Conservation (phyloP, 1,284 basidiomycete species). For the Rhodotorula sp. region DNA sequence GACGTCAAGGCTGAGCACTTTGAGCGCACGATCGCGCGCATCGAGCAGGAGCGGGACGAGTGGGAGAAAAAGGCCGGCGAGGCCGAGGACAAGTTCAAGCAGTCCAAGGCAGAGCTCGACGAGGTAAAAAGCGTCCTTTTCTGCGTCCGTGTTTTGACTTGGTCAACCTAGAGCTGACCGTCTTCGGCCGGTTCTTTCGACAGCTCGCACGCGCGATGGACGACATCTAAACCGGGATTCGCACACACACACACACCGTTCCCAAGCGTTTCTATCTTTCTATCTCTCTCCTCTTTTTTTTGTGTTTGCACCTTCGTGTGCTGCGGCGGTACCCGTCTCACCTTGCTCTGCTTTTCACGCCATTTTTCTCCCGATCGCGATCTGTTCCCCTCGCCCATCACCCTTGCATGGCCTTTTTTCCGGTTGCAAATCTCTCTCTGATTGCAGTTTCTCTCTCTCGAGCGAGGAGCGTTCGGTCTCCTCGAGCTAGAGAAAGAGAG, state of each 20-base stretch:
- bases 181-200: no score
- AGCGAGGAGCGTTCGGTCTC: background rate
- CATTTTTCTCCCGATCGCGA: background rate
- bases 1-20: conserved; percentile 99
- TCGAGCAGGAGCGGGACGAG: conserved; percentile 86
- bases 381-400: background rate
- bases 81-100: conserved; percentile 67
- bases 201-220: conserved; percentile 38
- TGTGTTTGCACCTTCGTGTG: background rate
- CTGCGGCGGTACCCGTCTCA: background rate
- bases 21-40: conserved; percentile 82
- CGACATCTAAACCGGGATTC: conserved; percentile 29
- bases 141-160: background rate
- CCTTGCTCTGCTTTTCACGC: background rate
- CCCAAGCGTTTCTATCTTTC: no score
- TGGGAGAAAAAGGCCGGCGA: conserved; percentile 93
- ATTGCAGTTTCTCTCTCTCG: background rate
- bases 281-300: background rate
- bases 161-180: no score
- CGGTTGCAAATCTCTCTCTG: background rate
- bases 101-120: conserved; percentile 80
- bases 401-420: background rate
- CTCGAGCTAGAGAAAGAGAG: no score
- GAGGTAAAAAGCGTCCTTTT: conserved; percentile 57
- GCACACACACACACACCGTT: background rate